phyloP scores from a whole-genome alignment of 2,329 filamentous ascomycete species.

The Bipolaris victoriae region DNA sequence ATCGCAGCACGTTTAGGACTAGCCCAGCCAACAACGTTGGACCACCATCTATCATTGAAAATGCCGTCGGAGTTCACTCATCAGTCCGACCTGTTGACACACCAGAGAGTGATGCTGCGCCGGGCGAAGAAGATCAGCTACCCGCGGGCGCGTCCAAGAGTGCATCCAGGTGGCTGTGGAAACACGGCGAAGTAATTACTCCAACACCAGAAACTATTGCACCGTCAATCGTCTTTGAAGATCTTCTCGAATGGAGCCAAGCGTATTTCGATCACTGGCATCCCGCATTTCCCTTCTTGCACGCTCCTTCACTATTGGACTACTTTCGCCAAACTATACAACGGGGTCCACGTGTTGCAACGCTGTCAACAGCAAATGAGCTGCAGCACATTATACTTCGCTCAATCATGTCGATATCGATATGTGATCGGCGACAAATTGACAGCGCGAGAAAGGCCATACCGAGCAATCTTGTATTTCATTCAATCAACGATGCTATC shows the following conservation, averaged over 20 bases:
- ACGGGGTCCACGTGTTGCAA: constrained; percentile 2
- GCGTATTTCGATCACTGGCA: constrained; percentile 39
- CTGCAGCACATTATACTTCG: constrained; percentile 31
- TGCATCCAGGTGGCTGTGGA: constrained; percentile 32
- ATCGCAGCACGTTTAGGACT: constrained; percentile 24
- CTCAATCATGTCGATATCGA: constrained; percentile 33
- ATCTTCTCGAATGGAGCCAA: constrained; percentile 36
- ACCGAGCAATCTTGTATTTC: constrained; percentile 24
- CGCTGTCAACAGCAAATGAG: constrained; percentile 5
- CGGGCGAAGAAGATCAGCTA: constrained; percentile 31
- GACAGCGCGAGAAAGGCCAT: constrained; percentile 7
- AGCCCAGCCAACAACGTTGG: constrained; percentile 18
- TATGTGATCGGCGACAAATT: constrained; percentile 30
- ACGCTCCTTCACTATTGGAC: constrained; percentile 31
- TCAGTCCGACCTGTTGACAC: constrained; percentile 17
- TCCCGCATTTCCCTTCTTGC: constrained; percentile 33
- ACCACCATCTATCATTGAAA: constrained; percentile 14
- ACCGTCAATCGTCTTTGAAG: constrained; percentile 21
- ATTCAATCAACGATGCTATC: constrained; percentile 31
- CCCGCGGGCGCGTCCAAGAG: constrained; percentile 28
- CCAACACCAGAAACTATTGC: constrained; percentile 1
- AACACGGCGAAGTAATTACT: constrained; percentile 20
- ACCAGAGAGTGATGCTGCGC: constrained; percentile 24
- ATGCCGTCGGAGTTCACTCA: constrained; percentile 4
- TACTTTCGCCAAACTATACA: constrained; percentile 20